Conservation (phyloP, 768 basidiomycete species). For the Boletus bicolor region DNA sequence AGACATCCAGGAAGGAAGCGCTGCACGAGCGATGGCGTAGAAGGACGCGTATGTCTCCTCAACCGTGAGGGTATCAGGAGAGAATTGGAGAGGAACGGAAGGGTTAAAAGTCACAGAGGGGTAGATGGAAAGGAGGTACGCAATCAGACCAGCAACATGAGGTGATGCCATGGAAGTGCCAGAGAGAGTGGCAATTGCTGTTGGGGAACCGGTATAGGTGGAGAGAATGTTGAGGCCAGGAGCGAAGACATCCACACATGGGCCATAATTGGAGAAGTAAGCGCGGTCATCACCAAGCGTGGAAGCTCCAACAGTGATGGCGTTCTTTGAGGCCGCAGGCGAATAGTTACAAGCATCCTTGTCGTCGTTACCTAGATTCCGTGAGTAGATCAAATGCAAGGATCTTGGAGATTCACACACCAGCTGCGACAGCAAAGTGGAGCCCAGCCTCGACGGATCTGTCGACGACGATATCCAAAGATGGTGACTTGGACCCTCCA, state of each 20-base stretch:
- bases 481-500: constrained; percentile 87
- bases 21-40: constrained; percentile 53
- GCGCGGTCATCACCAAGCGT: constrained; percentile 79
- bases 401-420: constrained; percentile 39
- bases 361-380: constrained; percentile 66
- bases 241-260: constrained; percentile 90
- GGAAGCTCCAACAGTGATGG: constrained; percentile 93
- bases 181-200: constrained; percentile 71
- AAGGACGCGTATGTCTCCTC: constrained; percentile 41
- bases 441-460: constrained; percentile 78
- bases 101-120: constrained; percentile 65
- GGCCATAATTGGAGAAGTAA: constrained; percentile 90
- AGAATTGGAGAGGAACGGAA: constrained; percentile 35
- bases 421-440: constrained; percentile 97
- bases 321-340: constrained; percentile 83
- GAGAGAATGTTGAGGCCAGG: constrained; percentile 91
- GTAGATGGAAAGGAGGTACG: constrained; percentile 90
- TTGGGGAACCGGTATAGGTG: constrained; percentile 68
- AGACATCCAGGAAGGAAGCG: constrained; percentile 57
- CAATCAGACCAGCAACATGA: constrained; percentile 84
- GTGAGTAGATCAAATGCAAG: not conserved
- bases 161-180: constrained; percentile 96
- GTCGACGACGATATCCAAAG: constrained; percentile 84
- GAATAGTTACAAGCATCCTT: constrained; percentile 91
- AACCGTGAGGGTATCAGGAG: constrained; percentile 34